These are phyloP conservation scores for Xerocomellus dryophilus DNA, from an alignment of 768 basidiomycete species.

Conservation along the genomic window DNA sequence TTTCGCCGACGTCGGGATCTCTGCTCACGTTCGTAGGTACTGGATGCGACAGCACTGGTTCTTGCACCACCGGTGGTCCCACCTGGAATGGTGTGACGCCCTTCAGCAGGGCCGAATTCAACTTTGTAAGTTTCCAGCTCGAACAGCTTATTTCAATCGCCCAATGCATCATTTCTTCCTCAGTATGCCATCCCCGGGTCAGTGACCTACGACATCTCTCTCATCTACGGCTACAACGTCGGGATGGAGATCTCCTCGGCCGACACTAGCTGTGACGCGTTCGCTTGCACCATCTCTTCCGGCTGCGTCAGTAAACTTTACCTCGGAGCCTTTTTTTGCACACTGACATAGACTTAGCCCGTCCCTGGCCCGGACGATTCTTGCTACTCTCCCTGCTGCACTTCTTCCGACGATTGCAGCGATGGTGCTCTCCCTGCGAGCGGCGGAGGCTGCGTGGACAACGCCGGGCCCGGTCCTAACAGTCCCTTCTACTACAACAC, in stretches of 20 bases:
- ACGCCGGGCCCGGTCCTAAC: conserved; percentile 31
- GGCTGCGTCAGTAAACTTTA: conserved; percentile 26
- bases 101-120: conserved; percentile 34
- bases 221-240: conserved; percentile 35
- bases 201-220: conserved; percentile 34
- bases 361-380: conserved; percentile 26
- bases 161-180: background rate
- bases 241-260: conserved; percentile 34
- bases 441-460: conserved; percentile 28
- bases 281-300: conserved; percentile 31
- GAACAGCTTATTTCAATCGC: background rate
- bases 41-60: conserved; percentile 23
- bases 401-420: conserved; percentile 26
- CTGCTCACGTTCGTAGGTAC: conserved; percentile 25
- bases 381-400: conserved; percentile 32
- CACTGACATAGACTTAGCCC: conserved; percentile 19
- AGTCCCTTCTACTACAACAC: conserved; percentile 28
- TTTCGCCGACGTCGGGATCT: background rate
- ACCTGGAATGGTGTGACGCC: conserved; percentile 31
- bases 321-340: background rate
- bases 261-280: conserved; percentile 24
- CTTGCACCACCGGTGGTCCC: conserved; percentile 31
- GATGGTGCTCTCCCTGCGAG: conserved; percentile 27
- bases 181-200: conserved; percentile 25
- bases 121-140: conserved; percentile 22